Evolutionary conservation across 495 filamentous ascomycete species (phyloP), one percentile per base, ranked within the genome.

Genomic region (Hypoxylon rickii): DNA sequence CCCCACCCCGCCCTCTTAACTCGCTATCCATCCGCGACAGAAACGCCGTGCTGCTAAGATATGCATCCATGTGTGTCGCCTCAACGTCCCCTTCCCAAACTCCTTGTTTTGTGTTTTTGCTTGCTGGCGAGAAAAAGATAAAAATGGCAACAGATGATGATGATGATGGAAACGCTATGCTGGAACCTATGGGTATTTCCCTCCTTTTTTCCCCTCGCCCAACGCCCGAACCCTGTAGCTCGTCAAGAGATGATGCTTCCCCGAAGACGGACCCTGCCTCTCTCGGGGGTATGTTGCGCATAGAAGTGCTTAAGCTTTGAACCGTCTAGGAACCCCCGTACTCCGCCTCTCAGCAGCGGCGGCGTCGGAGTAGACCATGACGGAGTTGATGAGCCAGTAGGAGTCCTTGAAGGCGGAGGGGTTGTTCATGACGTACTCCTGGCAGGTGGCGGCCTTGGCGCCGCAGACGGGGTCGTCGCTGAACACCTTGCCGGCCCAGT

Each of bases 401-500:
- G 85, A 76, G 13, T 89, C 68, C 48, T 70, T 59, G 61, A 87
- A 90, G 4, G 72, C 78, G 6, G 58, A 36, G 0, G 88, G 86
- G 63, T 88, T 82, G 39, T 73, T 59, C n/a, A 74, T 77, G n/a
- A 92, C 89, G 60, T 80, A 89, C 11, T 78, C 79, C 46, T 79
- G 65, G 63, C 89, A 91, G 29, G 78, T 83, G 7, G 69, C 21
- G 3, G 76, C 80, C 51, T 71, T 69, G 38, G 66, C 46, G 17
- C 59, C 51, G 62, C 80, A 83, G 34, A 66, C 64, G 8, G 53
- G 18, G 51, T 76, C 72, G 8, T 20, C 11, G 10, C 24, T 44
- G 75, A 79, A 86, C 19, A 83, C 81, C 39, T 80, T 75, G 26
- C 89, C 92, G 13, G 91, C 91, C 89, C 89, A 96, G 55, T 90